Conservation (phyloP, 169 alveolate genomes). For the Eimeria tenella region DNA sequence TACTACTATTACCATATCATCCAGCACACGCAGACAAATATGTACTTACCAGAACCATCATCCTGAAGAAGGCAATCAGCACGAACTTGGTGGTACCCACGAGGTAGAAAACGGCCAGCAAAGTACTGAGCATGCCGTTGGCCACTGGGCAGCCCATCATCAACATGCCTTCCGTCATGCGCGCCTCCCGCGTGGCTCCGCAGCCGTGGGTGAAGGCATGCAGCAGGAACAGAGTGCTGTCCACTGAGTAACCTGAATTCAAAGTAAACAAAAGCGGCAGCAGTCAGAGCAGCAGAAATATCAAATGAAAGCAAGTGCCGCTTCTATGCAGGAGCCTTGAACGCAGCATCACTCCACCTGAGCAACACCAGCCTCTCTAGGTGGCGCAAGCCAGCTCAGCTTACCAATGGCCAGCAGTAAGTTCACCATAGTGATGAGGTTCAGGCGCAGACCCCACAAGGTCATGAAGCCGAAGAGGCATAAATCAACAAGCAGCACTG, state of each 20-base stretch:
- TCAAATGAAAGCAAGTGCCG: no score
- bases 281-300: neutral
- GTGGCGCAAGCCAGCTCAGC: neutral
- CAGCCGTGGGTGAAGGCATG: conserved; percentile 86
- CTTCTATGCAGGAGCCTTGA: no score
- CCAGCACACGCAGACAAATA: neutral
- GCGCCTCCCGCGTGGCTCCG: conserved; percentile 80
- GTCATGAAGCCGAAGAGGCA: conserved; percentile 89
- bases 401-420: conserved; percentile 87
- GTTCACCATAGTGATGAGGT: conserved; percentile 88
- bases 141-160: conserved; percentile 87
- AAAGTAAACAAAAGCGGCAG: neutral
- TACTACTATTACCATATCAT: no score
- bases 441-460: conserved; percentile 87
- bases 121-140: conserved; percentile 87
- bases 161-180: conserved; percentile 83
- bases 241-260: conserved; percentile 84
- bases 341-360: no score
- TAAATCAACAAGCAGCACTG: conserved; percentile 84
- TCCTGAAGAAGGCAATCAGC: conserved; percentile 85
- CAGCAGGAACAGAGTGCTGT: conserved; percentile 85
- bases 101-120: conserved; percentile 84
- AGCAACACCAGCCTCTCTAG: neutral
- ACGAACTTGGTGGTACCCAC: conserved; percentile 83
- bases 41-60: conserved; percentile 84